Conservation (phyloP, 495 filamentous ascomycete genomes). For the Talaromyces stipitatus region DNA sequence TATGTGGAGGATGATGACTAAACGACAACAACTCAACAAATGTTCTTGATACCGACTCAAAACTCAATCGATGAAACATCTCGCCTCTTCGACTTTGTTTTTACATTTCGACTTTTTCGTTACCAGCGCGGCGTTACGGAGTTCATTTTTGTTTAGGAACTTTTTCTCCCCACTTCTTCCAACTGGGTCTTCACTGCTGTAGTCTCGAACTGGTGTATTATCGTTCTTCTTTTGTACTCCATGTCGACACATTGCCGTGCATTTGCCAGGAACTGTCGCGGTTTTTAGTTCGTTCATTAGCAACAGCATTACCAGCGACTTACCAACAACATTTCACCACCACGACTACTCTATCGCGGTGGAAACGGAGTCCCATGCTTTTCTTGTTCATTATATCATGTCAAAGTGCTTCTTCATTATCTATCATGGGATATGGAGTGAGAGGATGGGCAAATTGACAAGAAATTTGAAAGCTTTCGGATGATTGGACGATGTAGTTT, state of each 20-base stretch:
- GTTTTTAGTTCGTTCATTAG: not conserved
- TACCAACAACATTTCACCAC: not conserved
- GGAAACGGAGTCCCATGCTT: not conserved
- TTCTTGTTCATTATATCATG: not conserved
- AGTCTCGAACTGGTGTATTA: not conserved
- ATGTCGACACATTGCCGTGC: not conserved
- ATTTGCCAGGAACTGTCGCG: not conserved
- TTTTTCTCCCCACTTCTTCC: not conserved
- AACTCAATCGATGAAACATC: not conserved
- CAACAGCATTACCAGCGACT: not conserved
- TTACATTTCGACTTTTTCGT: not conserved
- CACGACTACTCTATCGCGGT: not conserved
- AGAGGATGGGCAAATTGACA: not conserved
- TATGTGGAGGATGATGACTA: constrained; percentile 22
- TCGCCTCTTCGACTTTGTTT: constrained; percentile 3
- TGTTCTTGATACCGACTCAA: not conserved
- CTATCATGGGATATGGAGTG: not conserved
- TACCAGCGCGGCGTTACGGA: constrained; percentile 5
- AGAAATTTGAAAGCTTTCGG: not conserved
- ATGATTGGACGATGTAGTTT: not conserved
- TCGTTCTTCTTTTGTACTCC: not conserved
- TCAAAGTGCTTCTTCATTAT: not conserved
- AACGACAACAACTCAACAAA: constrained; percentile 2
- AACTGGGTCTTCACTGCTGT: not conserved
- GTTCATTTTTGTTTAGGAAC: not conserved